Evolutionary conservation across 1,284 basidiomycete species (phyloP).

Genomic region (Exsudoporus floridanus): DNA sequence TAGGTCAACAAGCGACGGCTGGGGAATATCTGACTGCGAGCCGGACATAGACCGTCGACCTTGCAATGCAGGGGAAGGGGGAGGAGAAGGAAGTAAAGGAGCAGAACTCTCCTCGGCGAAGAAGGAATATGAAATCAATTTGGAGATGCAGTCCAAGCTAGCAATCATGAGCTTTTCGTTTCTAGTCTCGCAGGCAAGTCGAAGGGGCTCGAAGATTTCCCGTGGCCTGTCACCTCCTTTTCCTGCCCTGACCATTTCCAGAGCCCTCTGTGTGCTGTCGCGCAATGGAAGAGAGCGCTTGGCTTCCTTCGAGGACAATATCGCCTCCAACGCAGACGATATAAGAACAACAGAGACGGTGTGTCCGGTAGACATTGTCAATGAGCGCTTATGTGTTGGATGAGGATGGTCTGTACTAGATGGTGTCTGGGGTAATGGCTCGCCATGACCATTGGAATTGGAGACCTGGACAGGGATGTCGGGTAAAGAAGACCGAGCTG

Average conservation of each 20-base stretch:
- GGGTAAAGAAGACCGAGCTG: constrained; percentile 5
- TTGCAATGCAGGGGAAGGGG: constrained; percentile 61
- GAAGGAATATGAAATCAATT: constrained; percentile 95
- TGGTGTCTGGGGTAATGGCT: constrained; percentile 21
- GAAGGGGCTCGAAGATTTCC: constrained; percentile 90
- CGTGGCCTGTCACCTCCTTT: constrained; percentile 70
- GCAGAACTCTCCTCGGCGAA: constrained; percentile 62
- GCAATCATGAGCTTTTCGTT: constrained; percentile 92
- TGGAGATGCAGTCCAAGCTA: constrained; percentile 93
- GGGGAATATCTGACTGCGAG: constrained; percentile 53
- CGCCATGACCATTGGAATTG: constrained; percentile 13
- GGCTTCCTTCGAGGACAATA: constrained; percentile 87
- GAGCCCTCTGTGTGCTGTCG: constrained; percentile 78
- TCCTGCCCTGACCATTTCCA: constrained; percentile 79
- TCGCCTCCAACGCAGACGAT: constrained; percentile 83
- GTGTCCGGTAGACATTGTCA: constrained; percentile 71
- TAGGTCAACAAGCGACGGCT: constrained; percentile 80
- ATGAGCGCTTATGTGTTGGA: constrained; percentile 51
- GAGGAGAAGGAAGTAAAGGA: constrained; percentile 53
- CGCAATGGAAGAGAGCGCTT: constrained; percentile 79
- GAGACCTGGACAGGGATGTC: constrained; percentile 2
- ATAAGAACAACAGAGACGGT: constrained; percentile 79
- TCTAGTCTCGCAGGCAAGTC: constrained; percentile 90
- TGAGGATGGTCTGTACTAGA: constrained; percentile 12
- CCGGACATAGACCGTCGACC: constrained; percentile 44